Evolutionary conservation across 495 filamentous ascomycete species (phyloP).

Genomic region (Hyaloscypha variabilis): DNA sequence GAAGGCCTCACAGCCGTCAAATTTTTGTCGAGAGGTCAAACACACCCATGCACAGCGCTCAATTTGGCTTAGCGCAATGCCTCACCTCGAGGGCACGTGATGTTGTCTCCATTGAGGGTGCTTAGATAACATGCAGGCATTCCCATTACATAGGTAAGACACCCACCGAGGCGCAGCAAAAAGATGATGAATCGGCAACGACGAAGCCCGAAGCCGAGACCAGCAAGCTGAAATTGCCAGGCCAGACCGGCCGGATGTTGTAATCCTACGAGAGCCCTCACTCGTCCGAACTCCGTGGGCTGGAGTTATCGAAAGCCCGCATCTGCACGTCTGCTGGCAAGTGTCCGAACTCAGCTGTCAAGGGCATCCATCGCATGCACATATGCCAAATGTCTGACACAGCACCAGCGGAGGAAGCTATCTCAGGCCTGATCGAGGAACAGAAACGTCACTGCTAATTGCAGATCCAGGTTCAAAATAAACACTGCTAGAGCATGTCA

Average conservation of each 20-base stretch:
- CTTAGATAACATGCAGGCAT: background rate
- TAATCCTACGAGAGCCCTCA: background rate
- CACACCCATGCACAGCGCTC: background rate
- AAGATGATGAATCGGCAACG: slow-evolving; percentile 1
- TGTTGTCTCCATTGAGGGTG: background rate
- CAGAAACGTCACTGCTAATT: background rate
- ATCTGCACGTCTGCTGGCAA: background rate
- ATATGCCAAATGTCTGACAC: background rate
- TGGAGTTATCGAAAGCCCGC: background rate
- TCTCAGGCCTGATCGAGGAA: background rate
- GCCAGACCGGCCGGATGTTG: background rate
- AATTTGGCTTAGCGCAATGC: background rate
- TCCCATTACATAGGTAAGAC: slow-evolving; percentile 14
- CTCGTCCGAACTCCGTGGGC: background rate
- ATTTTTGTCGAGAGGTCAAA: background rate
- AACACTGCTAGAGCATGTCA: slow-evolving; percentile 8
- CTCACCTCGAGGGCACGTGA: background rate
- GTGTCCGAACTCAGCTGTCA: background rate
- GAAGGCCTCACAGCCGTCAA: background rate
- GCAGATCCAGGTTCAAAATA: slow-evolving; percentile 11
- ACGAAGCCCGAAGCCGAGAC: background rate
- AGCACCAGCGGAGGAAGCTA: background rate
- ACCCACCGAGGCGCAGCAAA: slow-evolving; percentile 19
- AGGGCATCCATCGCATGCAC: background rate
- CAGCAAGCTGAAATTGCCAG: background rate